A percentile compares a stretch with the other conserved stretches of the same genome.
Conservation (phyloP, 139 green algal genomes). For the Bryopsis sp. region DNA sequence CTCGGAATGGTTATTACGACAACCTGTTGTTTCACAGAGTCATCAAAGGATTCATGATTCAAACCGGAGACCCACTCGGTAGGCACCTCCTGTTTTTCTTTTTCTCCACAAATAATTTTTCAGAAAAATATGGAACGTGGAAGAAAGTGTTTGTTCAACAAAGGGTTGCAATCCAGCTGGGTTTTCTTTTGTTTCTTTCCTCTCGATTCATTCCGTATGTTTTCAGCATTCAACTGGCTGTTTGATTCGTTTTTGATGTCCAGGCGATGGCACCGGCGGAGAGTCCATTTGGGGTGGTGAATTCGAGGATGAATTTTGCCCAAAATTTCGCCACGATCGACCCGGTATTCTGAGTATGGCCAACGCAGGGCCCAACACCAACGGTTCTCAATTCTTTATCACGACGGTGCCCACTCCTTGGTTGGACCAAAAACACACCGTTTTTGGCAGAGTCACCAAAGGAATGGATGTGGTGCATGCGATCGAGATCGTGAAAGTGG, state of each 20-base stretch:
- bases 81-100: not conserved
- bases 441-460: constrained; percentile 66
- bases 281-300: constrained; percentile 94
- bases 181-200: not conserved
- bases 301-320: constrained; percentile 95
- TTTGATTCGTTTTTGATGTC: constrained; percentile 3
- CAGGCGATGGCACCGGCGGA: constrained; percentile 92
- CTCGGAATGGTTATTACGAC: constrained; percentile 92
- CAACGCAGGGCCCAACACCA: constrained; percentile 57
- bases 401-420: constrained; percentile 82
- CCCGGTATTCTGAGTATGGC: constrained; percentile 75
- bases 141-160: too few species aligned
- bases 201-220: not conserved
- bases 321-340: constrained; percentile 80
- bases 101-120: constrained; percentile 2
- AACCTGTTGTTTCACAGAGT: constrained; percentile 89
- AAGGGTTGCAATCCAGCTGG: constrained; percentile 13
- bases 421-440: constrained; percentile 67
- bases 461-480: constrained; percentile 86
- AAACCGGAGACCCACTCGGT: constrained; percentile 79
- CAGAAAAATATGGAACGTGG: too few species aligned
- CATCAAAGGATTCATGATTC: constrained; percentile 98
- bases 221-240: not conserved
- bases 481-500: constrained; percentile 85
- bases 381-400: constrained; percentile 77